A percentile compares a stretch with the other conserved stretches of the same genome.
These are phyloP conservation scores for Cocos nucifera DNA, from an alignment of 176 grass and related monocot genomes.

Conservation along the genomic window DNA sequence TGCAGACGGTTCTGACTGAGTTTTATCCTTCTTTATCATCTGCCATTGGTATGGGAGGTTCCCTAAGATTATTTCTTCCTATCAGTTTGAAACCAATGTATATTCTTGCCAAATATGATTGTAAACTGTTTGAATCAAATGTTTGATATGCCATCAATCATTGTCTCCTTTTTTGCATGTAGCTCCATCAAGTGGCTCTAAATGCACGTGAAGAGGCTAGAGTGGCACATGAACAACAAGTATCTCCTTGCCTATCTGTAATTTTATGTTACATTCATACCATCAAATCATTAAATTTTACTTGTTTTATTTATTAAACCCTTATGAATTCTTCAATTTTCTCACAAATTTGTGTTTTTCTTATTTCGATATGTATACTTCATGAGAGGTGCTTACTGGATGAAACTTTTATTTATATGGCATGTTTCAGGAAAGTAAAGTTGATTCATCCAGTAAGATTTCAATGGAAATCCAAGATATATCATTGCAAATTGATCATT, in stretches of 20 bases:
- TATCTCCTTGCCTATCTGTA: background rate
- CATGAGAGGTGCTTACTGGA: too few species aligned
- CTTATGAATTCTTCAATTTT: background rate
- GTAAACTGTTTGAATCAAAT: too few species aligned
- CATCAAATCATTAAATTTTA: constrained; percentile 8
- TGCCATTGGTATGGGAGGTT: too few species aligned
- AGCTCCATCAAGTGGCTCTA: constrained; percentile 54
- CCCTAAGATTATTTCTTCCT: too few species aligned
- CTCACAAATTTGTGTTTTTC: too few species aligned
- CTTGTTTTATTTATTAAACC: background rate
- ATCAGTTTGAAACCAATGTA: too few species aligned
- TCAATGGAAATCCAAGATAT: constrained; percentile 37
- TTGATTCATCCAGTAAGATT: constrained; percentile 18
- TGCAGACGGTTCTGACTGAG: too few species aligned
- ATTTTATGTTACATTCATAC: background rate
- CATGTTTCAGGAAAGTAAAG: constrained; percentile 39
- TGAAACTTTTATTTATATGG: background rate
- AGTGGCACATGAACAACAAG: constrained; percentile 41
- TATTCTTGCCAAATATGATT: too few species aligned
- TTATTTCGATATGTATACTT: too few species aligned
- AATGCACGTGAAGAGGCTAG: constrained; percentile 49
- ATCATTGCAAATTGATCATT: constrained; percentile 36
- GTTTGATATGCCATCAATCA: too few species aligned
- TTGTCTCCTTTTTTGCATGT: constrained; percentile 21
- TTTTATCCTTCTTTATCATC: too few species aligned